Conservation (phyloP, 768 basidiomycete species). For the Gloeopeniophorella convolvens region DNA sequence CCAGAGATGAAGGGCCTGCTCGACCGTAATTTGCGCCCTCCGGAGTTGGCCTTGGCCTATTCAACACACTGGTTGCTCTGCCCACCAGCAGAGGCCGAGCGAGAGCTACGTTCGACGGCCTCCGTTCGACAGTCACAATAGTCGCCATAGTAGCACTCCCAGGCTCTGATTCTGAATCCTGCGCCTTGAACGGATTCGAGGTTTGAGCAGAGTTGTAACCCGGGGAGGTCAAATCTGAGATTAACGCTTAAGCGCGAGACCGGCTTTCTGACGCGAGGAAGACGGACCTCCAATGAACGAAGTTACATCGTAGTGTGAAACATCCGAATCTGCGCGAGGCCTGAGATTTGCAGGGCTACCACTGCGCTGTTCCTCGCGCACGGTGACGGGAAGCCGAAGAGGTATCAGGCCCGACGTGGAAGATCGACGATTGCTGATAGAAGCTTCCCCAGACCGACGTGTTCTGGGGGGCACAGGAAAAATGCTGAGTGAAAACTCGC, state of each 20-base stretch:
- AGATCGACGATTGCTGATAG: not conserved
- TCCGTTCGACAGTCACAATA: constrained; percentile 16
- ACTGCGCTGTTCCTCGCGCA: constrained; percentile 20
- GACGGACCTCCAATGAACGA: constrained; percentile 57
- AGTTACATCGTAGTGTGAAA: constrained; percentile 63
- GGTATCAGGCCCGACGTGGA: constrained; percentile 7
- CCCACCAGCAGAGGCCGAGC: constrained; percentile 3
- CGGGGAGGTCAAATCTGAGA: constrained; percentile 32
- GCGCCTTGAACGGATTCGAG: not conserved
- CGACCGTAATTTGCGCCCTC: not conserved
- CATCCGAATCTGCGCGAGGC: constrained; percentile 35
- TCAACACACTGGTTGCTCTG: not conserved
- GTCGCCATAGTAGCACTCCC: constrained; percentile 4
- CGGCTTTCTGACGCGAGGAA: not conserved
- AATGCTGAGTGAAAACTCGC: constrained; percentile 63
- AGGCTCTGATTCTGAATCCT: constrained; percentile 6
- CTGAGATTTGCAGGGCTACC: not conserved
- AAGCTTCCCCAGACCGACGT: not conserved
- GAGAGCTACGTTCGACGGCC: constrained; percentile 1
- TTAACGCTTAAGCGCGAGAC: not conserved
- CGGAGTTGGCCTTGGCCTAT: not conserved
- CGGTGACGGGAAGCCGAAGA: constrained; percentile 25
- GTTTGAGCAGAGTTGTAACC: constrained; percentile 8
- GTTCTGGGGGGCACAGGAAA: constrained; percentile 58
- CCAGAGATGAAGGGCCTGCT: no score